phyloP scores from a whole-genome alignment of 257 asterid species.

The Apocynum venetum region DNA sequence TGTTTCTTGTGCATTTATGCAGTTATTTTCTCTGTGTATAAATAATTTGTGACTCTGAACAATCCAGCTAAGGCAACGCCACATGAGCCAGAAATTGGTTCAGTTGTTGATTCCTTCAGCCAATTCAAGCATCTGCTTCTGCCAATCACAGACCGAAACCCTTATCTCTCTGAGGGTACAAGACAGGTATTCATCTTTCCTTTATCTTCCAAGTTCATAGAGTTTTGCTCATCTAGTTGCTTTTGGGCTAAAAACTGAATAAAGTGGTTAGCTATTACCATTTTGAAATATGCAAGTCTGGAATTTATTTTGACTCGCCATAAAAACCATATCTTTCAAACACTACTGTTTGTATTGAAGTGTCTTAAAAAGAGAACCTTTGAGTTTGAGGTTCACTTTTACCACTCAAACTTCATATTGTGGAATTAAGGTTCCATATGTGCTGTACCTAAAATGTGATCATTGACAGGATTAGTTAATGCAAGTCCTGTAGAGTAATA shows the following conservation, averaged over 20 bases:
- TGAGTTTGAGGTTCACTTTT: background rate
- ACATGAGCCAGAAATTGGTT: conserved; percentile 44
- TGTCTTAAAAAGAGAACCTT: background rate
- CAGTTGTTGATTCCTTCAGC: conserved; percentile 47
- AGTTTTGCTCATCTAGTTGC: background rate
- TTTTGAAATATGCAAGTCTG: background rate
- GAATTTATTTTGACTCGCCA: background rate
- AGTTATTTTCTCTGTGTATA: background rate
- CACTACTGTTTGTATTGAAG: background rate
- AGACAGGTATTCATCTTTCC: conserved; percentile 55
- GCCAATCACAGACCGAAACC: conserved; percentile 86
- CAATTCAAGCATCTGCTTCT: conserved; percentile 85
- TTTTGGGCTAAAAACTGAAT: background rate
- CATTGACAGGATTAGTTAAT: background rate
- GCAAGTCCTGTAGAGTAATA: background rate
- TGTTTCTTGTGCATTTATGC: background rate
- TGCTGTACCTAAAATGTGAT: background rate
- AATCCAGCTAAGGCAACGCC: conserved; percentile 55
- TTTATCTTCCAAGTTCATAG: background rate
- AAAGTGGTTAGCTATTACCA: background rate
- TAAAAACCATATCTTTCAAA: background rate
- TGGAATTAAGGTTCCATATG: background rate
- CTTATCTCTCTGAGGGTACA: conserved; percentile 89
- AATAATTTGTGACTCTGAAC: conserved; percentile 6
- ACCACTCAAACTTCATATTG: background rate